Percentiles rank a stretch among this genome's conserved stretches.
These are phyloP conservation scores for Herpotrichia juniperi DNA, from an alignment of 2,329 filamentous ascomycete genomes.

Conservation along the genomic window DNA sequence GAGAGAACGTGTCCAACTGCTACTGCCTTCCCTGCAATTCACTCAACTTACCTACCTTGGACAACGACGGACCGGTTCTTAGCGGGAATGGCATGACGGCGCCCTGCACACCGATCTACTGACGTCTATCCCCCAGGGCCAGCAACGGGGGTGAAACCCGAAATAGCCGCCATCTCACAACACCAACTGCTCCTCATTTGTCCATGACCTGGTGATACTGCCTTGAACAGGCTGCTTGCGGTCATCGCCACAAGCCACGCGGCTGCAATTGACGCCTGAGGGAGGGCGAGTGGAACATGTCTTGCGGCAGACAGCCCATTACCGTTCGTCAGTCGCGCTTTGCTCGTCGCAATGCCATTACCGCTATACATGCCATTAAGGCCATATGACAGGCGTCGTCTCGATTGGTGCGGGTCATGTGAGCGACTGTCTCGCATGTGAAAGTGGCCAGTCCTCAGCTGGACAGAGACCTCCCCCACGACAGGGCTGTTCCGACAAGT, in stretches of 20 bases:
- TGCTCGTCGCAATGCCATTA: conserved; percentile 27
- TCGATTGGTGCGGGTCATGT: conserved; percentile 7
- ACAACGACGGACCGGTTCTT: conserved; percentile 9
- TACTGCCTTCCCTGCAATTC: conserved; percentile 3
- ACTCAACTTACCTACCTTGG: conserved; percentile 9
- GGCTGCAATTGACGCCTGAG: conserved; percentile 32
- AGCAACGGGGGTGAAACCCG: conserved; percentile 14
- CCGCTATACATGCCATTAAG: conserved; percentile 25
- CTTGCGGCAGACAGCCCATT: conserved; percentile 33
- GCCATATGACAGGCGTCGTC: conserved; percentile 18
- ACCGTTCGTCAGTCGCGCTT: conserved; percentile 26
- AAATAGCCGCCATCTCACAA: conserved; percentile 32
- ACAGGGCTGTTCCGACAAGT: conserved; percentile 2
- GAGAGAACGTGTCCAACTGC: conserved; percentile 4
- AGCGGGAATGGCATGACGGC: conserved; percentile 1
- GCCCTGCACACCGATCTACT: background rate
- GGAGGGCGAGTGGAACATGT: conserved; percentile 35
- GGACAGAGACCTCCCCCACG: conserved; percentile 25
- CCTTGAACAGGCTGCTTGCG: conserved; percentile 21
- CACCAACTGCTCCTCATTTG: conserved; percentile 23
- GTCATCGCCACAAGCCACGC: conserved; percentile 35
- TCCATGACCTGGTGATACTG: conserved; percentile 37
- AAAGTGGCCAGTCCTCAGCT: conserved; percentile 31
- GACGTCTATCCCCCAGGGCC: background rate
- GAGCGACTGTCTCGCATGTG: conserved; percentile 31